phyloP scores from a whole-genome alignment of 345 rosid genomes.

The Pseudoturritis turrita region DNA sequence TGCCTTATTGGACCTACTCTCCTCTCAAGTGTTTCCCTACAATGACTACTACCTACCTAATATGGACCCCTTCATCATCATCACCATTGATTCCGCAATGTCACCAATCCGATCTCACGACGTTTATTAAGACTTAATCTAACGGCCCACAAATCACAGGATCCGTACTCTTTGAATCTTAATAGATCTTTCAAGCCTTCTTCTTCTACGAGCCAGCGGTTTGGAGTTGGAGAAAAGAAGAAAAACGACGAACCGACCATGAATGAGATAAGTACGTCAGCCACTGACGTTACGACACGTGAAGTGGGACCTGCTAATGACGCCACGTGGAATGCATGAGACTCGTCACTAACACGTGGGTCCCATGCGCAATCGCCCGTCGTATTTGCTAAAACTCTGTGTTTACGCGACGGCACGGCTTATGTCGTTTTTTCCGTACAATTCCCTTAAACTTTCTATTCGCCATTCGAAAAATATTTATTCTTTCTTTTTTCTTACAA shows the following conservation, averaged over 20 bases:
- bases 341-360: slow-evolving; percentile 30
- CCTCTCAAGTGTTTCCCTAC: slow-evolving; percentile 30
- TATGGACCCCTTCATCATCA: slow-evolving; percentile 27
- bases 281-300: slow-evolving; percentile 22
- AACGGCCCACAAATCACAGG: slow-evolving; percentile 13
- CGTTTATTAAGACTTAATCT: background rate
- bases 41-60: slow-evolving; percentile 34
- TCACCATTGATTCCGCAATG: slow-evolving; percentile 22
- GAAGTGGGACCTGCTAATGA: background rate
- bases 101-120: slow-evolving; percentile 17
- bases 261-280: slow-evolving; percentile 15
- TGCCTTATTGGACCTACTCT: slow-evolving; percentile 34
- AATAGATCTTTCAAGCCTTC: slow-evolving; percentile 11
- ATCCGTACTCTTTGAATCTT: slow-evolving; percentile 11
- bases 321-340: slow-evolving; percentile 35
- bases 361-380: slow-evolving; percentile 12
- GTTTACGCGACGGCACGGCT: slow-evolving; percentile 23
- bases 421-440: slow-evolving; percentile 27
- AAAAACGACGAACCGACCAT: slow-evolving; percentile 32
- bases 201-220: background rate
- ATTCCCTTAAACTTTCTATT: background rate
- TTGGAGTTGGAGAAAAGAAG: slow-evolving; percentile 15
- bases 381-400: slow-evolving; percentile 12
- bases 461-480: background rate
- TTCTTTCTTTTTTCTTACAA: background rate